These are phyloP conservation scores for Aspergillus nomiae DNA, from an alignment of 2,329 filamentous ascomycete species.

Conservation along the genomic window DNA sequence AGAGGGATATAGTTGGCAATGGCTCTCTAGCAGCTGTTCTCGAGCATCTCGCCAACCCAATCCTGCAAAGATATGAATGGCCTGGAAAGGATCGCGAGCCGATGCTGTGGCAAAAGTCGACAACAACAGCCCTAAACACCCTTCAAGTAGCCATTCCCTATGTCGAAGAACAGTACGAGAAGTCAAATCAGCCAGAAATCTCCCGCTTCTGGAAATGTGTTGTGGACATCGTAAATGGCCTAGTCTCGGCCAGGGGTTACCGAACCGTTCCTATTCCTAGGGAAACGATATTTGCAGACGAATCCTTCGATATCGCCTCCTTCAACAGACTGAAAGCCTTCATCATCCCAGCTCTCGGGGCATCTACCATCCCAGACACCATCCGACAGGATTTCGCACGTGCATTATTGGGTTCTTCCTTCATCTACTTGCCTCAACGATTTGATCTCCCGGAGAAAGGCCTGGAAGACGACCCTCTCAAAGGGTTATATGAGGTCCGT, in stretches of 20 bases:
- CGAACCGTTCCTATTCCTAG: constrained; percentile 45
- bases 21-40: constrained; percentile 68
- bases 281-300: constrained; percentile 63
- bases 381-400: constrained; percentile 71
- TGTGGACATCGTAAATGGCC: constrained; percentile 66
- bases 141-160: constrained; percentile 67
- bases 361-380: constrained; percentile 63
- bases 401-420: constrained; percentile 77
- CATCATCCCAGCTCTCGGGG: constrained; percentile 73
- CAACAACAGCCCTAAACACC: constrained; percentile 68
- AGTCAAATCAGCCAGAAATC: constrained; percentile 39
- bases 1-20: constrained; percentile 69
- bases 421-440: constrained; percentile 72
- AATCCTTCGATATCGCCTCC: constrained; percentile 76
- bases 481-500: constrained; percentile 64
- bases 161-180: constrained; percentile 49
- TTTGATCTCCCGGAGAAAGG: constrained; percentile 56
- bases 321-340: constrained; percentile 68
- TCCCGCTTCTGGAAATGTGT: constrained; percentile 71
- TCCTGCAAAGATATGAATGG: constrained; percentile 80
- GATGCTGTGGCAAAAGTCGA: constrained; percentile 79
- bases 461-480: constrained; percentile 56
- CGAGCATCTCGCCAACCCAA: constrained; percentile 67
- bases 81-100: constrained; percentile 68
- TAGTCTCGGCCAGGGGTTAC: constrained; percentile 66